Evolutionary conservation across 208 protist genomes (phyloP), one percentile per base, ranked within the genome.

Genomic region (Kentomonas sorsogonicus): DNA sequence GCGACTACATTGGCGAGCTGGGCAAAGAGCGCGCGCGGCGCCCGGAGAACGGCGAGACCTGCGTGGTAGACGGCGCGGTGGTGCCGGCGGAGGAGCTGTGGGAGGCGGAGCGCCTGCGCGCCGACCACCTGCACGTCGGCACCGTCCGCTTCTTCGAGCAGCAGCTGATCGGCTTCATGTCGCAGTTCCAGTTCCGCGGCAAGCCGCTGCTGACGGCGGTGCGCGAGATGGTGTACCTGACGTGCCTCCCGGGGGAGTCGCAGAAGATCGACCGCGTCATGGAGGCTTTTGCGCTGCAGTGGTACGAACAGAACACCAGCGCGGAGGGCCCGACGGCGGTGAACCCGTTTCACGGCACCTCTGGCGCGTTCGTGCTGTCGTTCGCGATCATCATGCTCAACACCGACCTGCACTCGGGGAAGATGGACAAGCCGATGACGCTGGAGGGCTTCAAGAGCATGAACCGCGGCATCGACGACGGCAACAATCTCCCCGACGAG

Each of bases 311-410:
- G 41, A 94, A 94, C 60, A 43, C 11, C 33, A 58, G 61, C 51
- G 50, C 43, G 2, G 61, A 59, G 43, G 76, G 74, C 43, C 72
- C 74, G 31, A 60, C 51, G 36, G 30, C 39, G n/a, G 47, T 74
- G 36, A 97, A 97, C 60, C 89, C 89, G 0, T 95, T 97, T 50
- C 70, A 69, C 48, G 83, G 68, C 57, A 69, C 88, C 20, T 77
- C 79, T 31, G 86, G 77, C 10, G 86, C 89, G 9, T 97, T 94
- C 74, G 77, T 99, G 44, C 82, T 99, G 2, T 96, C 97, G 11
- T 99, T 98, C 70, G 92, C 95, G 20, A 94, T 99, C 43, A 99
- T 99, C 52, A 99, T 99, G 96, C 89, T 99, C n/a, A 98, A 99
- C 76, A 99, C 98, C 0, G 97, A 99, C 68, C 79, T 96, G 57